These are phyloP conservation scores for Melanomma pulvis-pyrius DNA, from an alignment of 495 filamentous ascomycete species.

Conservation along the genomic window DNA sequence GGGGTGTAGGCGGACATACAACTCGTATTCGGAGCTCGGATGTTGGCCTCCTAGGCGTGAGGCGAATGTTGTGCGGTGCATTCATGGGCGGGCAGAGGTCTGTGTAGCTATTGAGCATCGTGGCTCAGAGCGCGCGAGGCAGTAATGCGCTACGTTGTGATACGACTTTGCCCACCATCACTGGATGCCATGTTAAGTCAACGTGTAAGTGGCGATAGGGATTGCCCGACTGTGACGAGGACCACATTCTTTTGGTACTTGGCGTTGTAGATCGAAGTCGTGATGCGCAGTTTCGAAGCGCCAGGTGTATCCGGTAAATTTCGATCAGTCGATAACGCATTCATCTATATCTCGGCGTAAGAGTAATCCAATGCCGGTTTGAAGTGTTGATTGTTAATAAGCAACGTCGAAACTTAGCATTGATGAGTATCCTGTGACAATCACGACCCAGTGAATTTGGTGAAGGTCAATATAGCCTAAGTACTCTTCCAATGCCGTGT, in stretches of 20 bases:
- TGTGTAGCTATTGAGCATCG: neutral
- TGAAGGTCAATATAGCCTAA: conserved; percentile 12
- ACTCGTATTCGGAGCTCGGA: conserved; percentile 8
- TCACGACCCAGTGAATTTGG: neutral
- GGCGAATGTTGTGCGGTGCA: neutral
- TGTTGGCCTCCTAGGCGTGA: neutral
- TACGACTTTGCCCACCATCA: neutral
- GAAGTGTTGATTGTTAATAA: neutral
- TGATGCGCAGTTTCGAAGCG: neutral
- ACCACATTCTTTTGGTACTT: neutral
- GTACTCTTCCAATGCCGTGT: neutral
- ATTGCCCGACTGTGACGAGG: conserved; percentile 1
- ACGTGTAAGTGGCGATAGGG: neutral
- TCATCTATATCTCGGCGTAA: neutral
- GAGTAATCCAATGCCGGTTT: neutral
- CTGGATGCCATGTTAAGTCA: too few species aligned
- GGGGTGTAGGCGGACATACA: neutral
- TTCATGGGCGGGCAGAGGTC: neutral
- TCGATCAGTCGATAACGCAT: neutral
- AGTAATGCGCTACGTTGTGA: neutral
- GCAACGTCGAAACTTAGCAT: conserved; percentile 13
- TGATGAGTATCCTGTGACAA: conserved; percentile 6
- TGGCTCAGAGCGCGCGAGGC: neutral
- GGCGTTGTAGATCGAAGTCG: neutral
- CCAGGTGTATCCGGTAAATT: neutral